Evolutionary conservation across 1,284 basidiomycete species (phyloP), one percentile per base, ranked within the genome.

Genomic region (Malassezia brasiliensis): DNA sequence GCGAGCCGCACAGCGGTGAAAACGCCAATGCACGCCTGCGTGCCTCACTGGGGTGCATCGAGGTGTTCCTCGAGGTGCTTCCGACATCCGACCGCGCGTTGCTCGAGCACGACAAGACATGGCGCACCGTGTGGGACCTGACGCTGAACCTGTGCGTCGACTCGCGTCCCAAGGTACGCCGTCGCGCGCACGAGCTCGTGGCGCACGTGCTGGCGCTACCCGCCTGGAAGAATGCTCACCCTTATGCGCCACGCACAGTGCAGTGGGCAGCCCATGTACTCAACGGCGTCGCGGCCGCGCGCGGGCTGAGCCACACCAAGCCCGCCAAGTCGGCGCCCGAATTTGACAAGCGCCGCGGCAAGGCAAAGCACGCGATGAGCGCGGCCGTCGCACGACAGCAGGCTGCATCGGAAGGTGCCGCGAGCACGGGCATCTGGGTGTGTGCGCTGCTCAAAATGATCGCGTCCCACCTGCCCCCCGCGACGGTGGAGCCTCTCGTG

Each of bases 121-220:
- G 71, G 32, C 58, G 58, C 10, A 62, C 60, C 2, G 68, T 66
- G 67, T 84, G 78, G 75, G 77, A 71, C 81, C 86, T 64, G 82
- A 79, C 93, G 45, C 78, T 98, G 45, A 83, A 87, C 57, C 78
- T 96, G 47, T 85, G 83, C 64, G 79, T 90, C 47, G 93, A 98
- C 77, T 81, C 84, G 1, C 79, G 93, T 42, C 93, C 94, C 35
- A 96, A 98, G 78, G 89, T 98, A 45, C 83, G 94, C 54, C 90
- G 84, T 76, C 83, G 85, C 62, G 90, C 93, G 9, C 85, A 86
- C 53, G 90, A 96, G 65, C 82, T 88, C 20, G 81, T 98, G 38
- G 81, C 81, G 61, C 84, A 87, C 63, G 79, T 90, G 19, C 67
- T 74, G 1, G 54, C 60, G 2, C 56, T 53, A 2, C 56, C 63